Conservation (phyloP, 2,329 filamentous ascomycete genomes). For the Colletotrichum orbiculare region DNA sequence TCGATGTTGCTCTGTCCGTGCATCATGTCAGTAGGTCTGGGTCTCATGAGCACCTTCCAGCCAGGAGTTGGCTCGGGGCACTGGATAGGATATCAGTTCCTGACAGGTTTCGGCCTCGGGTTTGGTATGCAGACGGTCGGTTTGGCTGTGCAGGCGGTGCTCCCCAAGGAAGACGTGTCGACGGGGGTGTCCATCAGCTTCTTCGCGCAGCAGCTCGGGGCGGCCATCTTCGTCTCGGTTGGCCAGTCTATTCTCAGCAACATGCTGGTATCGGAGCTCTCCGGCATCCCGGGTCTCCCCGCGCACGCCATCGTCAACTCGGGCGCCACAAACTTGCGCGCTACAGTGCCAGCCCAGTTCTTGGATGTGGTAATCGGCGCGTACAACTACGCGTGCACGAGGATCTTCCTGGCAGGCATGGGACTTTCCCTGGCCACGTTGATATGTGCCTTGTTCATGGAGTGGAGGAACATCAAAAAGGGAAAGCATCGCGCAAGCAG, state of each 20-base stretch:
- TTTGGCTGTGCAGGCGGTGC: slow-evolving; percentile 67
- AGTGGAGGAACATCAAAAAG: slow-evolving; percentile 77
- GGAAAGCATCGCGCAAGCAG: slow-evolving; percentile 19
- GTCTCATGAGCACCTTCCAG: slow-evolving; percentile 67
- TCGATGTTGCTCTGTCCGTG: slow-evolving; percentile 64
- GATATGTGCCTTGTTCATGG: slow-evolving; percentile 67
- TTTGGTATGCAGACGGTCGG: slow-evolving; percentile 67
- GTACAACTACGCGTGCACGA: slow-evolving; percentile 73
- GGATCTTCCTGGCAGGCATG: slow-evolving; percentile 71
- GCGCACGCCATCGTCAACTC: slow-evolving; percentile 55
- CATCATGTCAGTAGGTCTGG: slow-evolving; percentile 63
- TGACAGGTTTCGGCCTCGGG: slow-evolving; percentile 69
- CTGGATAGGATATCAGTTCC: slow-evolving; percentile 71
- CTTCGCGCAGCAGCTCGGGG: slow-evolving; percentile 69
- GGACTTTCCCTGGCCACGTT: slow-evolving; percentile 67
- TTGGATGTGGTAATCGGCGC: slow-evolving; percentile 66
- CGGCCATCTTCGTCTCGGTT: slow-evolving; percentile 67
- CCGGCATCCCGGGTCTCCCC: slow-evolving; percentile 55
- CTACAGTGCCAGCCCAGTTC: slow-evolving; percentile 60
- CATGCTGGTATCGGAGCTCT: slow-evolving; percentile 53
- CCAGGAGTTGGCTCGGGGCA: slow-evolving; percentile 57
- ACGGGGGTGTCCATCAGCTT: slow-evolving; percentile 67
- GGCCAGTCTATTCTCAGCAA: slow-evolving; percentile 66
- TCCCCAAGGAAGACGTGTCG: slow-evolving; percentile 63
- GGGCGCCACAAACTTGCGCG: slow-evolving; percentile 70